Conservation (phyloP, 495 filamentous ascomycete species). For the Bacidia rubella region DNA sequence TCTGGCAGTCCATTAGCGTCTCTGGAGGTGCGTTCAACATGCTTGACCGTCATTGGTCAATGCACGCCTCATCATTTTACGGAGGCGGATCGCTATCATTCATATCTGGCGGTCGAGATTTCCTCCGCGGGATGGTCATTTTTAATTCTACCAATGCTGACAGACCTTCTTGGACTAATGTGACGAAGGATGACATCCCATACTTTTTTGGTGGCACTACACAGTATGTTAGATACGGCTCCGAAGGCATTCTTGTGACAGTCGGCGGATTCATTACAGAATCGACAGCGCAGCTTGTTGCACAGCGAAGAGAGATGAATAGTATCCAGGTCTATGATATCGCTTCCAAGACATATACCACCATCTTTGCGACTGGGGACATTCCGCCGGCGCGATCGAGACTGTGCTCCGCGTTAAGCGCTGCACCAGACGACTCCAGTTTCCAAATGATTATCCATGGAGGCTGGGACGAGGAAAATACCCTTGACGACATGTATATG, state of each 20-base stretch:
- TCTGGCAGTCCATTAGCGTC: too few species aligned
- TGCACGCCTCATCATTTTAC: too few species aligned
- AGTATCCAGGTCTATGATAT: not conserved
- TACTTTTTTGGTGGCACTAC: not conserved
- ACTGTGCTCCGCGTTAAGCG: constrained; percentile 1
- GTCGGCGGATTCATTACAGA: constrained; percentile 5
- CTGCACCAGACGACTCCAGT: too few species aligned
- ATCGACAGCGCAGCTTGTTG: not conserved
- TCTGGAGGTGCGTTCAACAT: too few species aligned
- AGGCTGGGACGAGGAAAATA: not conserved
- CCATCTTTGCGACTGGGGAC: constrained; percentile 2
- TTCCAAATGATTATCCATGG: constrained; percentile 5
- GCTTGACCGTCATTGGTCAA: too few species aligned
- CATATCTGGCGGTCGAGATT: not conserved
- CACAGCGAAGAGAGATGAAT: not conserved
- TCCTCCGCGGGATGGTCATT: not conserved
- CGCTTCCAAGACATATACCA: not conserved
- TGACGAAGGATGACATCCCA: not conserved
- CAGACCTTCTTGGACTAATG: not conserved
- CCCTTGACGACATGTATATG: not conserved
- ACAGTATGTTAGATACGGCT: constrained; percentile 3
- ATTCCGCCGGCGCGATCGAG: constrained; percentile 1
- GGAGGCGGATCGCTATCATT: not conserved
- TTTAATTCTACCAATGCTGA: not conserved
- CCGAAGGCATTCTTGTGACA: not conserved